These are phyloP conservation scores for Vanrija sp. DNA, from an alignment of 1,284 basidiomycete species.

Conservation along the genomic window DNA sequence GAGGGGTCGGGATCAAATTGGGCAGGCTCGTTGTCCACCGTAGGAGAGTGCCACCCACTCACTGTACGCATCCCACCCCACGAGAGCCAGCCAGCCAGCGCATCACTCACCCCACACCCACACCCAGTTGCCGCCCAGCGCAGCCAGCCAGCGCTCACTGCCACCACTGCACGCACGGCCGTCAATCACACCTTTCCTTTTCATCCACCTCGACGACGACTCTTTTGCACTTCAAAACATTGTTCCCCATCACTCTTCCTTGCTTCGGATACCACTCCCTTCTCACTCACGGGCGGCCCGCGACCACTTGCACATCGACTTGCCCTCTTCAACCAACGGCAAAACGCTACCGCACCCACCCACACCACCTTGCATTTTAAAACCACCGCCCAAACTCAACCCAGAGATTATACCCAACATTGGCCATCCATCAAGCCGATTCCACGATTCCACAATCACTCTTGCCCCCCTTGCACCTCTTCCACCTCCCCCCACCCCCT, in stretches of 20 bases:
- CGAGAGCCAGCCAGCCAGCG: too few species aligned
- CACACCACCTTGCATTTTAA: not conserved
- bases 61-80: too few species aligned
- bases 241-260: too few species aligned
- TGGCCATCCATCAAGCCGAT: not conserved
- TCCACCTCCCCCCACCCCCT: not conserved
- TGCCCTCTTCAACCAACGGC: not conserved
- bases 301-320: not conserved
- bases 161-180: too few species aligned
- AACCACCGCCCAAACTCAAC: too few species aligned
- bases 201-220: not conserved
- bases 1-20: too few species aligned
- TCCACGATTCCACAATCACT: not conserved
- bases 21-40: not conserved
- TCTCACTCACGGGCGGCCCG: not conserved
- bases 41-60: not conserved
- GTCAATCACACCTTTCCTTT: too few species aligned
- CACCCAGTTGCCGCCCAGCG: too few species aligned
- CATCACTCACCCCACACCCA: too few species aligned
- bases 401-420: too few species aligned
- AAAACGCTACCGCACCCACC: too few species aligned
- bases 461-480: conserved; percentile 1
- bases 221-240: not conserved
- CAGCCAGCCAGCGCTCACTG: too few species aligned
- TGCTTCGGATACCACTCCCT: not conserved